Evolutionary conservation across 2,329 filamentous ascomycete genomes (phyloP).

Genomic region (Diaporthe capsici): DNA sequence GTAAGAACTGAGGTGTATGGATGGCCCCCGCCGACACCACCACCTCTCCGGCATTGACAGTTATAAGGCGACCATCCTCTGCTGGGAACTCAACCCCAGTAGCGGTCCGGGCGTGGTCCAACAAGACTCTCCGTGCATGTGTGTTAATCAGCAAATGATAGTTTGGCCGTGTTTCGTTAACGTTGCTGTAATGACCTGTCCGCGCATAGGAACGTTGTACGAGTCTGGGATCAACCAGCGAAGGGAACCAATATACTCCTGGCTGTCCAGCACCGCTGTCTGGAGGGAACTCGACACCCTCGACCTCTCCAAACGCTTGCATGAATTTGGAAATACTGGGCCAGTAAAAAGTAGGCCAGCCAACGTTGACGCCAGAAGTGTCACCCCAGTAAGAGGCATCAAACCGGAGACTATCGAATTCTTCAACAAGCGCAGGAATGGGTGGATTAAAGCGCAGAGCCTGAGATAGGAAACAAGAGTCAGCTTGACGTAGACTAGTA

Average conservation of each 20-base stretch:
- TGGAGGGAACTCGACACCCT: conserved; percentile 54
- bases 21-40: conserved; percentile 59
- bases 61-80: conserved; percentile 35
- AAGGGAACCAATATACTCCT: conserved; percentile 59
- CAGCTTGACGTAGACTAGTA: neutral
- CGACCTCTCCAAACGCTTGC: conserved; percentile 54
- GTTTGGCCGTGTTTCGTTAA: conserved; percentile 47
- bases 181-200: conserved; percentile 52
- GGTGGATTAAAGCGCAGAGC: conserved; percentile 45
- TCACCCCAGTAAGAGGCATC: conserved; percentile 55
- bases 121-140: conserved; percentile 48
- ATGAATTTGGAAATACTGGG: conserved; percentile 51
- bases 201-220: conserved; percentile 56
- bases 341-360: conserved; percentile 57
- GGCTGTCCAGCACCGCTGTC: conserved; percentile 57
- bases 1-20: conserved; percentile 54
- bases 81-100: conserved; percentile 50
- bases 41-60: conserved; percentile 55
- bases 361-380: conserved; percentile 53
- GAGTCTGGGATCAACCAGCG: conserved; percentile 55
- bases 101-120: conserved; percentile 43
- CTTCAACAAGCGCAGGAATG: conserved; percentile 42
- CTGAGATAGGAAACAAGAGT: neutral
- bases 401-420: conserved; percentile 50
- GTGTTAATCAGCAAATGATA: conserved; percentile 50